Base-by-base conservation (phyloP, 164 flowering plant species). In the Warburgia ugandensis region DNA sequence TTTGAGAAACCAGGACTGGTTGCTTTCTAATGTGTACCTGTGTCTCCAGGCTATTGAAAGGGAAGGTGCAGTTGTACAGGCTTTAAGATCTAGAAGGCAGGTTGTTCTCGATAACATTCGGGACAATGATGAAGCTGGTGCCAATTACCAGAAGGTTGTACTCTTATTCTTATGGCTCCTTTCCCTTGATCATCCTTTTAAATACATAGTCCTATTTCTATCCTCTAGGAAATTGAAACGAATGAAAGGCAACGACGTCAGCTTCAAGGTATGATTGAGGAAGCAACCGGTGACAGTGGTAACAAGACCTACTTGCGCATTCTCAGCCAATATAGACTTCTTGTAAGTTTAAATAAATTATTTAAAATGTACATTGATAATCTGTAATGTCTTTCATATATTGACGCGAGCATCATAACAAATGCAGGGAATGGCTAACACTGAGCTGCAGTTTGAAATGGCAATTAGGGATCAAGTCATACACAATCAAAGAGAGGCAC, bases 401-500 rank as follows among this genome's bases (percentile, higher is more conserved):
- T 37, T n/a, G n/a, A n/a, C n/a, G n/a, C n/a, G n/a, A n/a, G n/a
- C n/a, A n/a, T n/a, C n/a, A n/a, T 14, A 17, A 41, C 10, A 11
- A 39, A 43, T 68, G 59, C 50, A 88, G 96, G 91, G 85, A 47
- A 88, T 88, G 87, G 68, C 86, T n/a, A 88, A 88, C 62, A 76
- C 83, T 4, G 96, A 88, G 66, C 96, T 88, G 61, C 96, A 83
- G 73, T 76, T 84, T 59, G 94, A 88, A 76, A 78, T 88, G 67
- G 96, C 96, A 41, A 79, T 82, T 71, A 75, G 96, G 35, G 96
- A 88, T 72, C 90, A 88, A 69, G 68, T 84, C 48, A 88, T 88
- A 56, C 63, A 83, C 73, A 78, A 71, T 59, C 94, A 88, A 60
- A 49, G 79, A 57, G 94, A 82, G 60, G 69, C 80, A n/a, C 86